A percentile compares a stretch with the other conserved stretches of the same genome.
phyloP scores from a whole-genome alignment of 371 early-diverging fungal species.

The Mucor racemosus region DNA sequence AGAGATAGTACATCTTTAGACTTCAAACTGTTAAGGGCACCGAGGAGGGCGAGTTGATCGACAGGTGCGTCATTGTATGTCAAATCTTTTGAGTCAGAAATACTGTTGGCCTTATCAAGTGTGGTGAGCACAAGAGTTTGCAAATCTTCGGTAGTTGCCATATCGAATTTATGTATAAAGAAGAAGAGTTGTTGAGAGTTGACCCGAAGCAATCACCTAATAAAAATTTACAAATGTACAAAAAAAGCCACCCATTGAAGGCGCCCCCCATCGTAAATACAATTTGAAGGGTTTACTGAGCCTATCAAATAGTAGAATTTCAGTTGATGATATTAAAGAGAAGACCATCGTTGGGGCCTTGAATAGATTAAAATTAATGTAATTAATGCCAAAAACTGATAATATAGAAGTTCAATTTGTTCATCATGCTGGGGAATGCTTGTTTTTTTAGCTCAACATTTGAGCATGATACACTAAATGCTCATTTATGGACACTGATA shows the following conservation, averaged over 20 bases:
- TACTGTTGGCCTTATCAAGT: constrained; percentile 7
- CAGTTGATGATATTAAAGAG: too few species aligned
- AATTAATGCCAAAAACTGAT: too few species aligned
- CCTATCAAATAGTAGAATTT: background rate
- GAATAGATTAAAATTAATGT: too few species aligned
- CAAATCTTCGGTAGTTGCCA: constrained; percentile 51
- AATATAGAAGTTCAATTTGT: too few species aligned
- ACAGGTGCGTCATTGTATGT: constrained; percentile 58
- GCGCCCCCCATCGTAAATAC: background rate
- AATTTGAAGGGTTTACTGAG: too few species aligned
- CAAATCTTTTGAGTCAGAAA: constrained; percentile 59
- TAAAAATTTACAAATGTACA: constrained; percentile 9
- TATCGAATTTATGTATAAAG: constrained; percentile 3
- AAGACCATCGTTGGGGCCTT: too few species aligned
- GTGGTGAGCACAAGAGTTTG: constrained; percentile 70
- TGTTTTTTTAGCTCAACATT: too few species aligned
- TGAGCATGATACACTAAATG: too few species aligned
- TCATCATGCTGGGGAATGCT: too few species aligned
- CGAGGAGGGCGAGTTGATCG: constrained; percentile 76
- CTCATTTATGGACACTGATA: too few species aligned
- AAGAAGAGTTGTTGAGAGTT: background rate
- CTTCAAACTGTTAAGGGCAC: constrained; percentile 85
- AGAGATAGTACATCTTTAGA: constrained; percentile 76
- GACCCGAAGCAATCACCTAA: constrained; percentile 6
- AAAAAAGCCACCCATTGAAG: background rate